Percentiles rank a stretch among this genome's conserved stretches.
Conservation (phyloP, 2,329 filamentous ascomycete genomes). For the Penicillium sp. region DNA sequence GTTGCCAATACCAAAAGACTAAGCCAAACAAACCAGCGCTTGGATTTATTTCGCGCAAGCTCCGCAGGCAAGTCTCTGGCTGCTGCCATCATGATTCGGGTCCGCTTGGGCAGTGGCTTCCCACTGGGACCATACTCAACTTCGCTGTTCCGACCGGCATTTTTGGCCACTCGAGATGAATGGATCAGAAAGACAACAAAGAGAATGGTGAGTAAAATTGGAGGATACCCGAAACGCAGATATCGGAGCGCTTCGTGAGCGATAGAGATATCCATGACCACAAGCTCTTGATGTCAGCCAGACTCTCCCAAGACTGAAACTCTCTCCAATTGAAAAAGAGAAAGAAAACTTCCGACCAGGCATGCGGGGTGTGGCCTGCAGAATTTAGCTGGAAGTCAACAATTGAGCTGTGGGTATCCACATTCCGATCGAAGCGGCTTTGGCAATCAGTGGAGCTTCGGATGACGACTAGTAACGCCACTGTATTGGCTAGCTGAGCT, state of each 20-base stretch:
- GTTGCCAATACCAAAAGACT: slow-evolving; percentile 69
- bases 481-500: neutral
- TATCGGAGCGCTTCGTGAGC: neutral
- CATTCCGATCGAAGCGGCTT: neutral
- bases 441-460: neutral
- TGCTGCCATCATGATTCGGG: neutral
- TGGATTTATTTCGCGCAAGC: slow-evolving; percentile 35
- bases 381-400: neutral
- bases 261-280: neutral
- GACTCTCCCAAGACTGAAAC: neutral
- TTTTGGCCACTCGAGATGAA: neutral
- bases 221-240: slow-evolving; percentile 1
- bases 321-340: neutral
- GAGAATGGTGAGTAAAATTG: neutral
- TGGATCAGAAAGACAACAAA: neutral
- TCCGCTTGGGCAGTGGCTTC: slow-evolving; percentile 1
- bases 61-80: neutral
- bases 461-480: neutral
- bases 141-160: neutral
- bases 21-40: slow-evolving; percentile 72
- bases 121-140: neutral
- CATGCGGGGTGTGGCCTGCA: neutral
- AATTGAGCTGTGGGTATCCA: neutral
- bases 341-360: neutral
- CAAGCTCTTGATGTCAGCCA: neutral